Conservation (phyloP, 192 early-diverging fungal species). For the Coemansia sp. region DNA sequence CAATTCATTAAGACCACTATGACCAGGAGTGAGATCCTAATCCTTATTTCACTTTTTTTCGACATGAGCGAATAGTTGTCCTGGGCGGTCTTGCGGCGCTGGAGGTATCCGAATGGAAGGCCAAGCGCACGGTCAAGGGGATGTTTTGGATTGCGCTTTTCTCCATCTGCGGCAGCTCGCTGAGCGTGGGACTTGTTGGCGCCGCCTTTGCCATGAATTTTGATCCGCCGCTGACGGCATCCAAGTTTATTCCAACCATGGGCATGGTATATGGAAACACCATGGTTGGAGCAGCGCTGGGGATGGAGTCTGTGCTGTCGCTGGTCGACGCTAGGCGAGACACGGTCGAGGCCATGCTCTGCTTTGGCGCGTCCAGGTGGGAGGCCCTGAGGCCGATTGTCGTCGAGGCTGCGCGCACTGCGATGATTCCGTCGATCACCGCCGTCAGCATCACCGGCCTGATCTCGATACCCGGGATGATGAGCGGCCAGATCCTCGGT, state of each 20-base stretch:
- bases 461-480: slow-evolving; percentile 86
- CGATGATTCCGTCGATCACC: slow-evolving; percentile 79
- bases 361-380: slow-evolving; percentile 81
- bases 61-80: slow-evolving; percentile 17
- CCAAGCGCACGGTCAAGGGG: slow-evolving; percentile 65
- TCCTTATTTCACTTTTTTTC: slow-evolving; percentile 60
- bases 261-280: slow-evolving; percentile 85
- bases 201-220: slow-evolving; percentile 66
- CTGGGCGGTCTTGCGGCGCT: slow-evolving; percentile 47
- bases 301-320: slow-evolving; percentile 57
- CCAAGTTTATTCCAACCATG: slow-evolving; percentile 76
- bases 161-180: slow-evolving; percentile 47
- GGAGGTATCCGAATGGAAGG: slow-evolving; percentile 53
- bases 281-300: slow-evolving; percentile 69
- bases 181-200: slow-evolving; percentile 20
- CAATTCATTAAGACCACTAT: too few relatives aligned
- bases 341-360: slow-evolving; percentile 58
- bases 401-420: slow-evolving; percentile 67
- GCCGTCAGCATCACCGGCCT: slow-evolving; percentile 76
- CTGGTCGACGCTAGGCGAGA: slow-evolving; percentile 54
- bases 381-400: slow-evolving; percentile 74
- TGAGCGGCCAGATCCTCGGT: slow-evolving; percentile 85
- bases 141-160: slow-evolving; percentile 64
- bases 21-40: too few relatives aligned
- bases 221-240: slow-evolving; percentile 62